Conservation (phyloP, 345 rosid genomes). For the Triadica sebifera region DNA sequence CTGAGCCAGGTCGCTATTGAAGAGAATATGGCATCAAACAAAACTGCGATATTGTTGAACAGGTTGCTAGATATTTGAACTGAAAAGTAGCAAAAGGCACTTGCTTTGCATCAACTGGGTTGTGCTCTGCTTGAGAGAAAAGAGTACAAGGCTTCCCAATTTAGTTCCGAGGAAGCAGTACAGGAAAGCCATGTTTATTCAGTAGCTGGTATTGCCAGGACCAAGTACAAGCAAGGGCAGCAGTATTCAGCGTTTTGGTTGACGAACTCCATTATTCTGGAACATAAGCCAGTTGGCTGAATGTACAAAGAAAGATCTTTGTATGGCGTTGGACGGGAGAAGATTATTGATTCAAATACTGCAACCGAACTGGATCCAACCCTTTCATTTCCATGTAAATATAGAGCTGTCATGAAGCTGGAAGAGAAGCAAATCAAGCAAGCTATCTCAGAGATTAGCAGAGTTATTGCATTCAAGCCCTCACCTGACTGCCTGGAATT, state of each 20-base stretch:
- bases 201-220: constrained; percentile 72
- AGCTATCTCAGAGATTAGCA: constrained; percentile 70
- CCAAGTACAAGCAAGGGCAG: constrained; percentile 72
- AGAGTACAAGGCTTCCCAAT: constrained; percentile 55
- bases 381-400: constrained; percentile 73
- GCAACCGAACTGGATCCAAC: constrained; percentile 89
- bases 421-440: constrained; percentile 60
- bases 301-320: constrained; percentile 89
- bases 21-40: constrained; percentile 43
- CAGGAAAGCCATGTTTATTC: constrained; percentile 84
- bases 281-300: constrained; percentile 77
- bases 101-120: constrained; percentile 77
- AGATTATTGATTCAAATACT: constrained; percentile 52
- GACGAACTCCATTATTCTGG: constrained; percentile 55
- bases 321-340: constrained; percentile 58
- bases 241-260: constrained; percentile 62
- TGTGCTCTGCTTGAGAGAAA: constrained; percentile 64
- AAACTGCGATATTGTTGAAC: constrained; percentile 55
- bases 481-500: constrained; percentile 73
- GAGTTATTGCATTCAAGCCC: constrained; percentile 64
- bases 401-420: constrained; percentile 57
- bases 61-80: constrained; percentile 61
- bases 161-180: constrained; percentile 63
- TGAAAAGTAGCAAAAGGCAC: constrained; percentile 71
- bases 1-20: constrained; percentile 79